phyloP scores from a whole-genome alignment of 2,329 filamentous ascomycete species.

The Sarocladium kiliense region DNA sequence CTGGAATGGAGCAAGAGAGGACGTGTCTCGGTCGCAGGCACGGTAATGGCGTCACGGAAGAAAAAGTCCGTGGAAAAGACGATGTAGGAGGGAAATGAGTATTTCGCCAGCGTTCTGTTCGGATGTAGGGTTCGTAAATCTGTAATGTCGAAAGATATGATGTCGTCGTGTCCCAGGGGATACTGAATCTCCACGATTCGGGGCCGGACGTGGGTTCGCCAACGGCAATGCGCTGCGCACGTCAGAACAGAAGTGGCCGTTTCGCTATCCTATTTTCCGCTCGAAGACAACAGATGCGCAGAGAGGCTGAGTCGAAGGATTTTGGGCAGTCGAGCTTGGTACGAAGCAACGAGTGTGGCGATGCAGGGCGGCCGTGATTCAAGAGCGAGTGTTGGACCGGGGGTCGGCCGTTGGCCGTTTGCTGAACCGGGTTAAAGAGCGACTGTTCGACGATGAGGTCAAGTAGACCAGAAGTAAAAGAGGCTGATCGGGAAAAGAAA shows the following conservation, averaged over 20 bases:
- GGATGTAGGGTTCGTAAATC: background rate
- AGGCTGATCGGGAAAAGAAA: background rate
- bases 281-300: background rate
- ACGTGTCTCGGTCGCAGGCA: conserved; percentile 16
- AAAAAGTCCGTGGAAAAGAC: background rate
- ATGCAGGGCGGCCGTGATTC: background rate
- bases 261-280: background rate
- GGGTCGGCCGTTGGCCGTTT: background rate
- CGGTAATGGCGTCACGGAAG: conserved; percentile 17
- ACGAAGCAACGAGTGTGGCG: conserved; percentile 5
- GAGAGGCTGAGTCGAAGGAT: conserved; percentile 8
- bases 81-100: background rate
- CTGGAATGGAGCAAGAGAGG: conserved; percentile 13
- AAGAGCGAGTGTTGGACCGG: background rate
- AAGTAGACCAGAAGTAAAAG: background rate
- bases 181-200: background rate
- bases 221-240: background rate
- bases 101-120: background rate
- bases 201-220: background rate
- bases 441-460: background rate
- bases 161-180: background rate
- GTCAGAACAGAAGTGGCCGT: background rate
- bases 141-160: background rate
- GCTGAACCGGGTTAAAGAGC: background rate
- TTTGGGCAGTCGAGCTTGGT: background rate